A percentile compares a stretch with the other conserved stretches of the same genome.
Conservation (phyloP, 2,329 filamentous ascomycete genomes). For the Arthrobotrys entomopaga region DNA sequence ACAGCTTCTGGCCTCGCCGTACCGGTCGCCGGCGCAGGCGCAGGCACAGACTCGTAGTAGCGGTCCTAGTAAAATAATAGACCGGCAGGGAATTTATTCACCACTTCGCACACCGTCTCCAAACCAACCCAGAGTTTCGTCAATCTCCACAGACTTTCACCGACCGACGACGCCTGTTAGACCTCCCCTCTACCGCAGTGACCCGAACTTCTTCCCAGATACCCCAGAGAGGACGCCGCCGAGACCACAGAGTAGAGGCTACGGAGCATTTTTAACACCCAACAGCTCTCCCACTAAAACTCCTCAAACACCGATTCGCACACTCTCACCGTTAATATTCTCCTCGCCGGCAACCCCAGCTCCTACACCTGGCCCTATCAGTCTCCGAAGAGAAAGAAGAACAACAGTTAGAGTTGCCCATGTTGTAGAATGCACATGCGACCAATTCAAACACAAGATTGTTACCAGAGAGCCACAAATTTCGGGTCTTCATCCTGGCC, state of each 20-base stretch:
- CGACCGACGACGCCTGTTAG: slow-evolving; percentile 41
- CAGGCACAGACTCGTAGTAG: slow-evolving; percentile 1
- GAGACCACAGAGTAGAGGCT: slow-evolving; percentile 34
- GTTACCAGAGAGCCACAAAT: slow-evolving; percentile 48
- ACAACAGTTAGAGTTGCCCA: slow-evolving; percentile 48
- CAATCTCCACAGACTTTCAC: slow-evolving; percentile 15
- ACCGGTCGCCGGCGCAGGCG: slow-evolving; percentile 25
- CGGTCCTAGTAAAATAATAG: slow-evolving; percentile 38
- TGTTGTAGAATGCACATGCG: slow-evolving; percentile 24
- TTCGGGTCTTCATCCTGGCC: slow-evolving; percentile 48
- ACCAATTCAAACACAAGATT: slow-evolving; percentile 47
- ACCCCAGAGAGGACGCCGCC: slow-evolving; percentile 44
- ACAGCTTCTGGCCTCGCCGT: slow-evolving; percentile 48
- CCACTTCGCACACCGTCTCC: slow-evolving; percentile 49
- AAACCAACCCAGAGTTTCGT: slow-evolving; percentile 22
- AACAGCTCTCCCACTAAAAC: slow-evolving; percentile 6
- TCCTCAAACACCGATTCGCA: slow-evolving; percentile 33
- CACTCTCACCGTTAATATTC: slow-evolving; percentile 44
- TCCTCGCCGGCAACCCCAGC: slow-evolving; percentile 47
- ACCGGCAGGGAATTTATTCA: slow-evolving; percentile 45
- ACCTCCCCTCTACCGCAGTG: slow-evolving; percentile 37
- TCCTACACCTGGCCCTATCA: slow-evolving; percentile 42
- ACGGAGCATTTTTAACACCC: slow-evolving; percentile 30
- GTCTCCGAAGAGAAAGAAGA: slow-evolving; percentile 41
- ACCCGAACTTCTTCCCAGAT: slow-evolving; percentile 40